These are phyloP conservation scores for Blastomyces gilchristii DNA, from an alignment of 2,329 filamentous ascomycete species.

Conservation along the genomic window DNA sequence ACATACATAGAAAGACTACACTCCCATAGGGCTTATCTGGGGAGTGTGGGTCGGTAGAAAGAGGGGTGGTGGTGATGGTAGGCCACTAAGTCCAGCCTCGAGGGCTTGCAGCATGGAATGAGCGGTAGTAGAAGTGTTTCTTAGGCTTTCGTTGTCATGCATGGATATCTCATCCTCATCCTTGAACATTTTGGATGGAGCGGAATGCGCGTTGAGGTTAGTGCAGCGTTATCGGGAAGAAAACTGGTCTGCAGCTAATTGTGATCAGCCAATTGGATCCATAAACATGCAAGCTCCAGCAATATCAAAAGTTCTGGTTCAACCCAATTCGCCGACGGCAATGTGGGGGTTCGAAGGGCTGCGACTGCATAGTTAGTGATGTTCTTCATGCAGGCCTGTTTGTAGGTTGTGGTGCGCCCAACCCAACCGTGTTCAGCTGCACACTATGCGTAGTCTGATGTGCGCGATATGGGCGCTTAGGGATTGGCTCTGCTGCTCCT, in stretches of 20 bases:
- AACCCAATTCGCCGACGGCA: not conserved
- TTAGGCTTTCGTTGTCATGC: not conserved
- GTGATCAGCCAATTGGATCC: constrained; percentile 4
- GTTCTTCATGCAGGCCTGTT: constrained; percentile 1
- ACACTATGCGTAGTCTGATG: constrained; percentile 5
- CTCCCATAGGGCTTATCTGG: not conserved
- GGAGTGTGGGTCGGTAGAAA: not conserved
- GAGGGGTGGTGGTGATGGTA: not conserved
- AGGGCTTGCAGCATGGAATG: not conserved
- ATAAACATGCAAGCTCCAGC: not conserved
- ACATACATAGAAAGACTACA: not conserved
- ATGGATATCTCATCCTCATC: not conserved
- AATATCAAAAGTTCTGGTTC: not conserved
- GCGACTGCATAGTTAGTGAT: not conserved
- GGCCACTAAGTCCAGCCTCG: not conserved
- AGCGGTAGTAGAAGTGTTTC: not conserved
- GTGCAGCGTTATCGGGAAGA: not conserved
- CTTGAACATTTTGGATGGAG: not conserved
- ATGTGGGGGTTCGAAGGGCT: not conserved
- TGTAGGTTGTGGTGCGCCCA: not conserved
- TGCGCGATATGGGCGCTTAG: constrained; percentile 19
- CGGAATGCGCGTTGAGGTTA: not conserved
- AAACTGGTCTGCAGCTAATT: not conserved
- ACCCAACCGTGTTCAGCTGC: not conserved
- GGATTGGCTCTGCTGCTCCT: constrained; percentile 9